Percentiles rank a stretch among this genome's conserved stretches.
Evolutionary conservation across 768 basidiomycete species (phyloP).

Genomic region (Fibroporia radiculosa): DNA sequence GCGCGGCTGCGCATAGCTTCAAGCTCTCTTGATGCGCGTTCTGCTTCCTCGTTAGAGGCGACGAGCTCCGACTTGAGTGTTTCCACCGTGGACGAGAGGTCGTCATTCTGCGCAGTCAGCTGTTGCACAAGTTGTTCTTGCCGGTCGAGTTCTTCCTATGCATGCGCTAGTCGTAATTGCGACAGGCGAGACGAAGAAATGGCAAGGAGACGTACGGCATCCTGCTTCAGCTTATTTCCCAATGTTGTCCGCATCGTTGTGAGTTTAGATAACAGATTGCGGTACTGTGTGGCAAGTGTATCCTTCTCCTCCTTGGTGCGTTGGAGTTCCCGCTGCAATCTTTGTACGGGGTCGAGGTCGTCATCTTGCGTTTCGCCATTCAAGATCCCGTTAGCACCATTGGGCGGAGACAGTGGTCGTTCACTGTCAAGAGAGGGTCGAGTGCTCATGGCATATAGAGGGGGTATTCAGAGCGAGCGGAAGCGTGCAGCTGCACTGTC

Average conservation of each 20-base stretch:
- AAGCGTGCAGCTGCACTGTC: too few species aligned
- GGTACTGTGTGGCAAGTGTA: conserved; percentile 76
- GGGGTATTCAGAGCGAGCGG: too few species aligned
- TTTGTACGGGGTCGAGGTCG: conserved; percentile 41
- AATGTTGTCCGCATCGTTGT: conserved; percentile 90
- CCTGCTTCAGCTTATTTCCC: conserved; percentile 91
- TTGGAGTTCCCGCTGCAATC: conserved; percentile 69
- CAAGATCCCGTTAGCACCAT: conserved; percentile 18
- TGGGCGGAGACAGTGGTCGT: conserved; percentile 15
- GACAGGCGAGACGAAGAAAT: background rate
- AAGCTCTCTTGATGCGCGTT: conserved; percentile 62
- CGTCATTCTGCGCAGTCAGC: conserved; percentile 70
- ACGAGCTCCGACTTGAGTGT: conserved; percentile 78
- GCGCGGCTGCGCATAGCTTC: conserved; percentile 57
- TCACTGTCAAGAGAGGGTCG: conserved; percentile 23
- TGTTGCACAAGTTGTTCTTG: conserved; percentile 79
- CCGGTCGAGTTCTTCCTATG: conserved; percentile 95
- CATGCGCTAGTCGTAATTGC: conserved; percentile 11
- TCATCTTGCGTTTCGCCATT: conserved; percentile 27
- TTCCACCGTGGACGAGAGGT: conserved; percentile 61
- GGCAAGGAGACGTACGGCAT: conserved; percentile 60
- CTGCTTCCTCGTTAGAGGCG: conserved; percentile 66
- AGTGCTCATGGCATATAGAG: conserved; percentile 18
- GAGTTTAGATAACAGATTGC: conserved; percentile 77
- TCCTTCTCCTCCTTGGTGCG: conserved; percentile 82